phyloP scores from a whole-genome alignment of 176 grass and related monocot genomes.

The Poa annua region DNA sequence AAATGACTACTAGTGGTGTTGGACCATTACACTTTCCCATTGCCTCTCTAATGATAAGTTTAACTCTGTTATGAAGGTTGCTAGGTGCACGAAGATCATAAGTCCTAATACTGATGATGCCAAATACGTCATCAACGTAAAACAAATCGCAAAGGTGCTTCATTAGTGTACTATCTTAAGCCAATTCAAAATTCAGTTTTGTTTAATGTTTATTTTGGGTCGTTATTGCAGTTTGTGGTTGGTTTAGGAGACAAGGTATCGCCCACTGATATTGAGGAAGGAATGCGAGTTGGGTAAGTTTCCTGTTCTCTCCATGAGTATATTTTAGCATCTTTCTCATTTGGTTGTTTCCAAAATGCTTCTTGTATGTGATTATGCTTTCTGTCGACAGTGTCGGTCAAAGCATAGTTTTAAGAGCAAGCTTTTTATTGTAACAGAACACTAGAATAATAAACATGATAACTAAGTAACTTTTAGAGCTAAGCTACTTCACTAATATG shows the following conservation, averaged over 20 bases:
- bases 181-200: neutral
- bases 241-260: conserved; percentile 93
- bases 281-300: conserved; percentile 89
- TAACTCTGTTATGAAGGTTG: conserved; percentile 56
- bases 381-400: neutral
- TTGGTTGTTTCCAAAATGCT: neutral
- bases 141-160: conserved; percentile 91
- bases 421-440: neutral
- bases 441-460: neutral
- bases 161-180: conserved; percentile 25
- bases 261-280: conserved; percentile 96
- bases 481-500: neutral
- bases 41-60: neutral
- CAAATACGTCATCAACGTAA: conserved; percentile 98
- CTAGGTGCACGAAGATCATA: conserved; percentile 98
- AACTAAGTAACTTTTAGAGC: neutral
- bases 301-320: neutral
- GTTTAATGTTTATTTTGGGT: conserved; percentile 38
- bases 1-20: neutral
- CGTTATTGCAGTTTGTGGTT: conserved; percentile 76
- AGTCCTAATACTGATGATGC: conserved; percentile 94
- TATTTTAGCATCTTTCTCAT: neutral
- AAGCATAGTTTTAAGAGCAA: neutral
- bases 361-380: conserved; percentile 18
- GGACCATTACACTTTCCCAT: neutral